These are phyloP conservation scores for Schwanniomyces pseudopolymorphus DNA, from an alignment of 805 yeast genomes.

Conservation along the genomic window DNA sequence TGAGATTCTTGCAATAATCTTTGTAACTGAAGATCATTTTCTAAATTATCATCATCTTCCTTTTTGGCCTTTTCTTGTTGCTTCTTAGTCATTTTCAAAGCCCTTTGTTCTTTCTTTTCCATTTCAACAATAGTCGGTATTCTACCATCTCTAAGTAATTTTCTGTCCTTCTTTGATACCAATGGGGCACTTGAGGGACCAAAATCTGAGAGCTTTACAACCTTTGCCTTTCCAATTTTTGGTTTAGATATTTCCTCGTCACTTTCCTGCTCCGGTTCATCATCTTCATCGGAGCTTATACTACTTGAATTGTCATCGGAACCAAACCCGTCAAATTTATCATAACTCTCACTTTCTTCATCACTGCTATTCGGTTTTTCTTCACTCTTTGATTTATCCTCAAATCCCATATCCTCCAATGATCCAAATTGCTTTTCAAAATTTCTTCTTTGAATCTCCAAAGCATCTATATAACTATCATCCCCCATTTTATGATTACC, in stretches of 20 bases:
- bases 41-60: slow-evolving; percentile 52
- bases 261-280: slow-evolving; percentile 6
- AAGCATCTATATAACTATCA: slow-evolving; percentile 29
- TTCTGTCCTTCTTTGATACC: slow-evolving; percentile 47
- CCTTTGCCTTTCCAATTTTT: slow-evolving; percentile 34
- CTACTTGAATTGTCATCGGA: slow-evolving; percentile 6
- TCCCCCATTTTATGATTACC: neutral
- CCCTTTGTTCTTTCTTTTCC: slow-evolving; percentile 22
- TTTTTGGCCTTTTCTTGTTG: slow-evolving; percentile 34
- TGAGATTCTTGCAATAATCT: slow-evolving; percentile 72
- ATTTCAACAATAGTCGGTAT: slow-evolving; percentile 47
- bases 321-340: slow-evolving; percentile 6
- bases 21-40: slow-evolving; percentile 73
- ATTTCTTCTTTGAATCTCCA: slow-evolving; percentile 56
- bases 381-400: slow-evolving; percentile 24
- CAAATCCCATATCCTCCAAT: slow-evolving; percentile 45
- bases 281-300: neutral
- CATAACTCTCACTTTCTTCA: slow-evolving; percentile 15
- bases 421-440: slow-evolving; percentile 68
- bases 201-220: slow-evolving; percentile 45
- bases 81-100: slow-evolving; percentile 29
- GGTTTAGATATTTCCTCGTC: slow-evolving; percentile 13
- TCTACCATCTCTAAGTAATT: slow-evolving; percentile 58
- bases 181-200: slow-evolving; percentile 20
- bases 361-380: slow-evolving; percentile 7